Evolutionary conservation across 2,329 filamentous ascomycete species (phyloP).

Genomic region (Clonostachys byssicola): DNA sequence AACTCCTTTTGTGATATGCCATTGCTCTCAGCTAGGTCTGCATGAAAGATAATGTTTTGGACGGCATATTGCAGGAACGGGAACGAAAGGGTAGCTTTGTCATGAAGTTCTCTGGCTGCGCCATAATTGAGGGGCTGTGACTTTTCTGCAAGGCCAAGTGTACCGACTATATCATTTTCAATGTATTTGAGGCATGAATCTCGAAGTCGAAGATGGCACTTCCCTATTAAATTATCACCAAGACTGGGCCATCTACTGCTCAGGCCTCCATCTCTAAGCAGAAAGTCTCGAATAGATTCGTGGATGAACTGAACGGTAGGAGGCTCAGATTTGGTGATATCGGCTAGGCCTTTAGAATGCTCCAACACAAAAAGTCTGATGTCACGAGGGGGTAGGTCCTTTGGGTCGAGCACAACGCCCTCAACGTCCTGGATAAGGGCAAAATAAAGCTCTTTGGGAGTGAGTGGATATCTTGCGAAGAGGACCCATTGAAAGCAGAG

Average conservation of each 20-base stretch:
- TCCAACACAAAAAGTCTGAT: conserved; percentile 27
- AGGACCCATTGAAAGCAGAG: background rate
- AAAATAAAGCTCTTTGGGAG: background rate
- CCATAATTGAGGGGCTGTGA: background rate
- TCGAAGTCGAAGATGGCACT: conserved; percentile 16
- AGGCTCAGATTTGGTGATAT: conserved; percentile 24
- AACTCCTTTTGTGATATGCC: conserved; percentile 16
- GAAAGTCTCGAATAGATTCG: conserved; percentile 43
- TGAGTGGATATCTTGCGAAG: background rate
- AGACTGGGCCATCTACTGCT: conserved; percentile 21
- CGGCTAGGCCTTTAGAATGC: conserved; percentile 45
- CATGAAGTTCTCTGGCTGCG: conserved; percentile 12
- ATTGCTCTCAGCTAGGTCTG: background rate
- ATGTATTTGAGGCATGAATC: conserved; percentile 19
- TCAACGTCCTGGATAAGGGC: background rate
- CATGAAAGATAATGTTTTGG: background rate
- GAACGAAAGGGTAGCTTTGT: background rate
- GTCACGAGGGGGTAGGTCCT: background rate
- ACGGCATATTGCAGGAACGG: conserved; percentile 39
- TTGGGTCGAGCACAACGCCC: conserved; percentile 4
- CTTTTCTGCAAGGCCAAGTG: background rate
- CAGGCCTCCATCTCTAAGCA: conserved; percentile 28
- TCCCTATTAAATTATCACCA: conserved; percentile 21
- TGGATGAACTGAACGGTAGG: conserved; percentile 48
- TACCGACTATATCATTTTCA: background rate